phyloP scores from a whole-genome alignment of 2,329 filamentous ascomycete genomes.

The Thielaviopsis ethacetica region DNA sequence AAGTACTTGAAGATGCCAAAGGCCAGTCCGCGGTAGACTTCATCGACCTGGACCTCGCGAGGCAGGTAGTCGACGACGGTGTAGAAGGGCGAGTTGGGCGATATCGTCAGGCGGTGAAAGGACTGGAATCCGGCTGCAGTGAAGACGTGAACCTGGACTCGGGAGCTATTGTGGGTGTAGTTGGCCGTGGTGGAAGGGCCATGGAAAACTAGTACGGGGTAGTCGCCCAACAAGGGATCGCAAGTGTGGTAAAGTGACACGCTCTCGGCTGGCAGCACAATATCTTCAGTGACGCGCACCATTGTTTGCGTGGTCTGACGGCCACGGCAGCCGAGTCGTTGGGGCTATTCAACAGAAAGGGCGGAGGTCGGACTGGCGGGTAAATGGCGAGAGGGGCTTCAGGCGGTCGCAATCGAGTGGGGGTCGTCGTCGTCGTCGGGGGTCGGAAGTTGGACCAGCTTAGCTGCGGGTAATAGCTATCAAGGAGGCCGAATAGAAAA shows the following conservation, averaged over 20 bases:
- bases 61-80: constrained; percentile 78
- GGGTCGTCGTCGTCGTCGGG: background rate
- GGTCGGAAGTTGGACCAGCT: background rate
- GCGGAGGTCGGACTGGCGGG: background rate
- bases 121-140: constrained; percentile 77
- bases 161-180: constrained; percentile 72
- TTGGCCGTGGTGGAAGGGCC: constrained; percentile 81
- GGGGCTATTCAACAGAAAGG: background rate
- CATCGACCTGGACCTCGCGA: constrained; percentile 88
- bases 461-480: background rate
- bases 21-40: constrained; percentile 76
- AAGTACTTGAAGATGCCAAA: constrained; percentile 95
- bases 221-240: constrained; percentile 66
- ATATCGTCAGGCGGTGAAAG: constrained; percentile 81
- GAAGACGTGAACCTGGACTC: constrained; percentile 88
- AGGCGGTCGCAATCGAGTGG: background rate
- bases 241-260: constrained; percentile 79
- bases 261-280: constrained; percentile 64
- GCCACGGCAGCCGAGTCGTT: background rate
- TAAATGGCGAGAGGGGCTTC: background rate
- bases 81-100: constrained; percentile 83
- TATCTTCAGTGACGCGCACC: constrained; percentile 67
- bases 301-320: constrained; percentile 34
- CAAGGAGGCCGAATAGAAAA: background rate
- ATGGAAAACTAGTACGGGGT: constrained; percentile 80